phyloP scores from a whole-genome alignment of 2,329 filamentous ascomycete species.

The Xylariaceae sp. region DNA sequence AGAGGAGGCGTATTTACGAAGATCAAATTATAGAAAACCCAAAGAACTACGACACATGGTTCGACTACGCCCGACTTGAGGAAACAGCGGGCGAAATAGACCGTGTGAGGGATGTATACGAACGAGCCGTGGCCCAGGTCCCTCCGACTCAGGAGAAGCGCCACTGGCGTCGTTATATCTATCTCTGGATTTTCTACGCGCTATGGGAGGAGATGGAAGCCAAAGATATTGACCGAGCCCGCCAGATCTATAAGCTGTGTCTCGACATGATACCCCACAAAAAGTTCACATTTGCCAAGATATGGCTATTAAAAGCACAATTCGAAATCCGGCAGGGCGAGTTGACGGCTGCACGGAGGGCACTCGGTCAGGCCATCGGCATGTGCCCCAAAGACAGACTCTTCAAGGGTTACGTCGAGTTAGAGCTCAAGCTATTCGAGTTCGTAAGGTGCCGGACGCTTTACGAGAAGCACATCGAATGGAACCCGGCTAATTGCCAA shows the following conservation, averaged over 20 bases:
- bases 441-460: conserved; percentile 86
- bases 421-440: conserved; percentile 91
- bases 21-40: conserved; percentile 89
- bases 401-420: conserved; percentile 87
- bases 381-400: conserved; percentile 95
- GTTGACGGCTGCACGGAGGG: conserved; percentile 75
- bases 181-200: conserved; percentile 96
- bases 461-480: conserved; percentile 91
- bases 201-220: conserved; percentile 89
- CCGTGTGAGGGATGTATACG: conserved; percentile 85
- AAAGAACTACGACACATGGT: conserved; percentile 96
- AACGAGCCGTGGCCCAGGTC: conserved; percentile 90
- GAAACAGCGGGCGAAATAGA: conserved; percentile 79
- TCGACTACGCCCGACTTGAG: conserved; percentile 88
- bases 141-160: conserved; percentile 94
- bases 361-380: conserved; percentile 82
- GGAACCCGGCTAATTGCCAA: conserved; percentile 83
- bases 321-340: conserved; percentile 88
- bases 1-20: conserved; percentile 88
- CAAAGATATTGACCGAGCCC: conserved; percentile 69
- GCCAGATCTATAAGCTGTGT: conserved; percentile 87
- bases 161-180: conserved; percentile 96
- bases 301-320: conserved; percentile 90
- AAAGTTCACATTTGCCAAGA: conserved; percentile 93
- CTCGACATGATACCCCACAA: conserved; percentile 87